phyloP scores from a whole-genome alignment of 768 basidiomycete species.

The Suillus subaureus region DNA sequence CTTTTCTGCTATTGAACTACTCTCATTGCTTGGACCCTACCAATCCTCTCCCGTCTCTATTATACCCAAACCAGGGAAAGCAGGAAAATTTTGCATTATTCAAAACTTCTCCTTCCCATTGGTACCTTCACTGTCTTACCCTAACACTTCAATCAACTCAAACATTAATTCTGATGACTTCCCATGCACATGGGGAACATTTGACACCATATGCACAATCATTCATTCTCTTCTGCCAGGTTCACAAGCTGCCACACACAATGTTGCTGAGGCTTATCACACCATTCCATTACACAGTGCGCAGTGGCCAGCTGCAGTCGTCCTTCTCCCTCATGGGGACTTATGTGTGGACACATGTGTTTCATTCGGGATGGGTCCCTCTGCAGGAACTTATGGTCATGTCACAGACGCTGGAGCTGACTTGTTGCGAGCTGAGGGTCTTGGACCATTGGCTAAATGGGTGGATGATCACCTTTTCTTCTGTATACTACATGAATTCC shows the following conservation, averaged over 20 bases:
- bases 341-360: background rate
- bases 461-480: no score
- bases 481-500: no score
- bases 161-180: constrained; percentile 7
- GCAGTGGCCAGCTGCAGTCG: constrained; percentile 22
- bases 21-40: constrained; percentile 4
- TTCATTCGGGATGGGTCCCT: background rate
- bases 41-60: constrained; percentile 24
- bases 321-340: background rate
- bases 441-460: no score
- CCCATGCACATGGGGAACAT: constrained; percentile 49
- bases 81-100: constrained; percentile 32
- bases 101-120: constrained; percentile 41
- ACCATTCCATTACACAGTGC: constrained; percentile 24
- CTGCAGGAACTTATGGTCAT: background rate
- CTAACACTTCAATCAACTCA: background rate
- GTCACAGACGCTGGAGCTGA: constrained; percentile 5
- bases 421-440: background rate
- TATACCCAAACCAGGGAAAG: background rate
- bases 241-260: constrained; percentile 30
- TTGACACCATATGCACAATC: constrained; percentile 29
- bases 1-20: background rate
- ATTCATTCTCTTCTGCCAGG: constrained; percentile 29
- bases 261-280: constrained; percentile 29
- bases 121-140: background rate